phyloP scores from a whole-genome alignment of 257 asterid genomes.

The Solanum sparsipilum region DNA sequence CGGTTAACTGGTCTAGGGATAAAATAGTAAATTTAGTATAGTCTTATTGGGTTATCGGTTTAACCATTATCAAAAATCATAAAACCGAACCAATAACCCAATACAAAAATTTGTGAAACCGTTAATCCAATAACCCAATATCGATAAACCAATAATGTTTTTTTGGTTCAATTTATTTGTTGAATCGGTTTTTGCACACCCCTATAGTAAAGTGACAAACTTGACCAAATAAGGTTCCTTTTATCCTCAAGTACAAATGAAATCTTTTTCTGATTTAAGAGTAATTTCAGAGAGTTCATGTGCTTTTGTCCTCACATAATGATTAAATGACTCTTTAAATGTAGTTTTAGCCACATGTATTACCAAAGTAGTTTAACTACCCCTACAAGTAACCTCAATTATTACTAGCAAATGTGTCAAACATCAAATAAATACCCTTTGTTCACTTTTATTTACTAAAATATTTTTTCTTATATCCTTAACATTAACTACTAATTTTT shows the following conservation, averaged over 20 bases:
- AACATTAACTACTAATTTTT: neutral
- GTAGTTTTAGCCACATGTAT: neutral
- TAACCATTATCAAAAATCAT: too few species aligned
- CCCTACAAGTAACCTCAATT: neutral
- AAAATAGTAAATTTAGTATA: too few species aligned
- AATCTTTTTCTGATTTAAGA: neutral
- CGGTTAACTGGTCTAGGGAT: too few species aligned
- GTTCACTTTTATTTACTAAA: neutral
- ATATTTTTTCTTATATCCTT: neutral
- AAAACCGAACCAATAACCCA: too few species aligned
- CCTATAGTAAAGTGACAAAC: too few species aligned
- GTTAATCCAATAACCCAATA: too few species aligned
- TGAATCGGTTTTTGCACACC: too few species aligned
- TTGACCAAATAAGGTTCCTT: too few species aligned
- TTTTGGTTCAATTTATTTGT: too few species aligned
- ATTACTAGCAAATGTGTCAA: neutral
- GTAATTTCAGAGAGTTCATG: neutral
- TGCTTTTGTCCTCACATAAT: neutral
- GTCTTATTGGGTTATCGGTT: too few species aligned
- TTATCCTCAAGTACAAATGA: neutral
- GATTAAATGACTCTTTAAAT: neutral
- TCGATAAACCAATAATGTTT: accelerated
- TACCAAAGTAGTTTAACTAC: neutral
- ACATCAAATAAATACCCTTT: neutral
- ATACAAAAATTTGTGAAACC: too few species aligned